phyloP scores from a whole-genome alignment of 2,329 filamentous ascomycete species.

The Alternaria conjuncta region DNA sequence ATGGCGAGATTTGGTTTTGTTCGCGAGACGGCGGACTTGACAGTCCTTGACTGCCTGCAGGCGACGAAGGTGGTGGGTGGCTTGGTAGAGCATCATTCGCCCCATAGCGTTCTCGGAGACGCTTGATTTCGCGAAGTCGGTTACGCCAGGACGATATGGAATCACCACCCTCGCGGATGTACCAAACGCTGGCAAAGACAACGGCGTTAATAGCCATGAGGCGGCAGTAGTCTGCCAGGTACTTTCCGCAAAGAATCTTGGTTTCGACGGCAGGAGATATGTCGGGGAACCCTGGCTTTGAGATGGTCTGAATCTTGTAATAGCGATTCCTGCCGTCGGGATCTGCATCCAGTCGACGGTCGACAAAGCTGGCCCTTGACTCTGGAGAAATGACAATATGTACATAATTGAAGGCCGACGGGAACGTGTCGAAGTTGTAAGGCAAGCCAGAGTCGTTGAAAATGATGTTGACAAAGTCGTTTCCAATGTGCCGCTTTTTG shows the following conservation, averaged over 20 bases:
- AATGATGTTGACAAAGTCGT: conserved; percentile 97
- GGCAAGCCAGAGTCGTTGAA: conserved; percentile 95
- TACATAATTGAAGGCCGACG: conserved; percentile 94
- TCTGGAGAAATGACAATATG: conserved; percentile 95
- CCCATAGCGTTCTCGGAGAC: conserved; percentile 69
- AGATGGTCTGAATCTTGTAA: conserved; percentile 89
- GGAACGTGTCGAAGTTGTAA: conserved; percentile 90
- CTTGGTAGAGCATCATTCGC: conserved; percentile 18
- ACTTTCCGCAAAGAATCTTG: conserved; percentile 85
- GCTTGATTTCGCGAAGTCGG: conserved; percentile 82
- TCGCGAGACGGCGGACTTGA: conserved; percentile 39
- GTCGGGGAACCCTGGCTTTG: conserved; percentile 85
- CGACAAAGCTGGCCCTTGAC: conserved; percentile 76
- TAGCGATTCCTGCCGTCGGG: conserved; percentile 61
- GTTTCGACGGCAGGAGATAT: conserved; percentile 88
- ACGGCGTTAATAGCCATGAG: conserved; percentile 91
- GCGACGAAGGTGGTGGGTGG: conserved; percentile 29
- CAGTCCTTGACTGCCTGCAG: conserved; percentile 24
- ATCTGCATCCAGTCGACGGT: conserved; percentile 54
- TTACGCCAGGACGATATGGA: conserved; percentile 90
- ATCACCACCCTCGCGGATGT: conserved; percentile 75
- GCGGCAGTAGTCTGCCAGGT: conserved; percentile 83
- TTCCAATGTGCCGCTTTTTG: conserved; percentile 96
- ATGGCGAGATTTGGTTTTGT: conserved; percentile 35
- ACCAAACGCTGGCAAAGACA: conserved; percentile 93